Evolutionary conservation across 495 filamentous ascomycete species (phyloP).

Genomic region (Immersiella caudata): DNA sequence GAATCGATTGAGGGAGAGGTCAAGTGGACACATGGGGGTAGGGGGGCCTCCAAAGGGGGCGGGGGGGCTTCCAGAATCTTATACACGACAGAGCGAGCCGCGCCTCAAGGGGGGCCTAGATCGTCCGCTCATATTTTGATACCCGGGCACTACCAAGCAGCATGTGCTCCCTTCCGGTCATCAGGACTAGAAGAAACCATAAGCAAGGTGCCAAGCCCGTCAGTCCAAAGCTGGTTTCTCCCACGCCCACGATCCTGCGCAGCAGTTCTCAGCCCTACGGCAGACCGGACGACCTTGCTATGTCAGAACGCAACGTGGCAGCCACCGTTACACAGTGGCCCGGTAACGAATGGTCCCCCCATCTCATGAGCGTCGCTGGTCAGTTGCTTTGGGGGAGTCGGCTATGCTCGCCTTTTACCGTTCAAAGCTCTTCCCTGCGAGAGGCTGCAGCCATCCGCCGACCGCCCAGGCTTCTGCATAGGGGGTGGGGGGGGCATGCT

Average conservation of each 20-base stretch:
- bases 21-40: neutral
- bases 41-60: neutral
- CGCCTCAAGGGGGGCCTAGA: neutral
- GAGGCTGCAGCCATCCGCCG: neutral
- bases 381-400: neutral
- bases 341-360: neutral
- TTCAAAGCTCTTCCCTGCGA: neutral
- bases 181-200: conserved; percentile 2
- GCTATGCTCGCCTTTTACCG: neutral
- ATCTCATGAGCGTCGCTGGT: neutral
- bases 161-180: neutral
- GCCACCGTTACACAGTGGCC: neutral
- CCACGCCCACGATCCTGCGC: neutral
- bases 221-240: neutral
- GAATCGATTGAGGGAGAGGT: neutral
- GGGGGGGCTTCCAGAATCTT: neutral
- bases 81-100: neutral
- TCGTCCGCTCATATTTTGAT: neutral
- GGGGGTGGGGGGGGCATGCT: neutral
- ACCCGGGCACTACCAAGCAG: neutral
- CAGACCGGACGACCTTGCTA: neutral
- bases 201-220: neutral
- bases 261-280: conserved; percentile 2
- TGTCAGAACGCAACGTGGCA: conserved; percentile 8
- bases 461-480: neutral